These are phyloP conservation scores for Daldinia grandis DNA, from an alignment of 495 filamentous ascomycete genomes.

Conservation along the genomic window DNA sequence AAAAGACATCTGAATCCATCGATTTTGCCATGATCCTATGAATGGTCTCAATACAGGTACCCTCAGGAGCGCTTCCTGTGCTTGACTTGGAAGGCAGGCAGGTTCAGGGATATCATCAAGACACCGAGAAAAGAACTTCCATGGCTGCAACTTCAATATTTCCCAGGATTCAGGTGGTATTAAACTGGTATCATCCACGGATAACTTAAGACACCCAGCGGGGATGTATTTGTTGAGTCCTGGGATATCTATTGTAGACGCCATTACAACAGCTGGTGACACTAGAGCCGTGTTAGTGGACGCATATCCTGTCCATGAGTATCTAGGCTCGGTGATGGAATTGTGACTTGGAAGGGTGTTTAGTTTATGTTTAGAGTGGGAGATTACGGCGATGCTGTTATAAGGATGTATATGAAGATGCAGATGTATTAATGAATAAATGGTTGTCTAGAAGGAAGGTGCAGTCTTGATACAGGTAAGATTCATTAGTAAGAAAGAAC, in stretches of 20 bases:
- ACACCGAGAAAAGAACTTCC: slow-evolving; percentile 41
- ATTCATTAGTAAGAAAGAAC: slow-evolving; percentile 4
- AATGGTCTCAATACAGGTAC: slow-evolving; percentile 40
- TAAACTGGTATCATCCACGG: slow-evolving; percentile 5
- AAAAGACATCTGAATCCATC: slow-evolving; percentile 58
- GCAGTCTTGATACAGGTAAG: slow-evolving; percentile 1
- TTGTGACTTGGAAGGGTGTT: not conserved
- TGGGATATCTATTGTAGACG: slow-evolving; percentile 16
- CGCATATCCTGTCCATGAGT: not conserved
- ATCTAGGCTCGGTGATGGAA: not conserved
- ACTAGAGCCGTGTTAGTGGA: not conserved
- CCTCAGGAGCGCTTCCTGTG: slow-evolving; percentile 48
- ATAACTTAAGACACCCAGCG: slow-evolving; percentile 49
- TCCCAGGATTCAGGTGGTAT: slow-evolving; percentile 11
- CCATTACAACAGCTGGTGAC: not conserved
- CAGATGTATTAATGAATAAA: not conserved
- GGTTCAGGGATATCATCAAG: slow-evolving; percentile 11
- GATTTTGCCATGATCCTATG: slow-evolving; percentile 38
- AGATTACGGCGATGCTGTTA: not conserved
- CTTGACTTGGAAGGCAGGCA: slow-evolving; percentile 20
- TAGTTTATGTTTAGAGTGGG: no score
- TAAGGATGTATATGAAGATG: not conserved
- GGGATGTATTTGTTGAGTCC: slow-evolving; percentile 46
- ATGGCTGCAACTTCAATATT: slow-evolving; percentile 4
- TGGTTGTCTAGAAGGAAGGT: not conserved